Evolutionary conservation across 768 basidiomycete species (phyloP).

Genomic region (Tylopilus sp.): DNA sequence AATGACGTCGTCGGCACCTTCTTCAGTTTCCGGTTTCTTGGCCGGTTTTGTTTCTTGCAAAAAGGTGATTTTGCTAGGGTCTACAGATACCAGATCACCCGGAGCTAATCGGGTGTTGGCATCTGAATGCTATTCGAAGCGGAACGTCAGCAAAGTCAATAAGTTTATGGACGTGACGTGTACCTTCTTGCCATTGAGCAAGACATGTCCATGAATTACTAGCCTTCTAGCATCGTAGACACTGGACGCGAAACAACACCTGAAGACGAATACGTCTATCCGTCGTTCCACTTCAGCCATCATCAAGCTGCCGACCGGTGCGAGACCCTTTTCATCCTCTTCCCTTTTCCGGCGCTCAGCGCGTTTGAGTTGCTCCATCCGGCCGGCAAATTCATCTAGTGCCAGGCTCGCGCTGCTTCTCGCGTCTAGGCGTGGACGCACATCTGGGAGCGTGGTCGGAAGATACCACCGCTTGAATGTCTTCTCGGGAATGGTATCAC

Average conservation of each 20-base stretch:
- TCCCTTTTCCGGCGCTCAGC: slow-evolving; percentile 48
- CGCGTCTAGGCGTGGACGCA: slow-evolving; percentile 54
- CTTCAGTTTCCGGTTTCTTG: slow-evolving; percentile 12
- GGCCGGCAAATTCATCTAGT: slow-evolving; percentile 57
- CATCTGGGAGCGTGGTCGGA: slow-evolving; percentile 80
- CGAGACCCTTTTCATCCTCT: slow-evolving; percentile 59
- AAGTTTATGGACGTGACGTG: slow-evolving; percentile 20
- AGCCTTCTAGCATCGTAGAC: slow-evolving; percentile 87
- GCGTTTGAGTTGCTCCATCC: slow-evolving; percentile 41
- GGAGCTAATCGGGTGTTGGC: slow-evolving; percentile 88
- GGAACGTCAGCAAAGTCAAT: not conserved
- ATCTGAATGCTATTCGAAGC: slow-evolving; percentile 59
- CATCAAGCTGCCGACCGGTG: slow-evolving; percentile 95
- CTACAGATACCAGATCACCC: slow-evolving; percentile 91
- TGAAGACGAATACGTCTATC: slow-evolving; percentile 89
- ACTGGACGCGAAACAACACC: slow-evolving; percentile 82
- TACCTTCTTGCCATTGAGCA: slow-evolving; percentile 88
- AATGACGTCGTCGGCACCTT: not conserved
- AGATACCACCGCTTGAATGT: slow-evolving; percentile 96
- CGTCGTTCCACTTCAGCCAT: slow-evolving; percentile 91
- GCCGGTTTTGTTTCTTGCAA: slow-evolving; percentile 39
- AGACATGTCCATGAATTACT: slow-evolving; percentile 83
- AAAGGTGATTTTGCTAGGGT: slow-evolving; percentile 77
- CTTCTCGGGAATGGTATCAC: slow-evolving; percentile 89
- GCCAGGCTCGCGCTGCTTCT: slow-evolving; percentile 35